Base-by-base conservation (phyloP, 1,284 basidiomycete genomes). In the Apiotrichum brassicae region DNA sequence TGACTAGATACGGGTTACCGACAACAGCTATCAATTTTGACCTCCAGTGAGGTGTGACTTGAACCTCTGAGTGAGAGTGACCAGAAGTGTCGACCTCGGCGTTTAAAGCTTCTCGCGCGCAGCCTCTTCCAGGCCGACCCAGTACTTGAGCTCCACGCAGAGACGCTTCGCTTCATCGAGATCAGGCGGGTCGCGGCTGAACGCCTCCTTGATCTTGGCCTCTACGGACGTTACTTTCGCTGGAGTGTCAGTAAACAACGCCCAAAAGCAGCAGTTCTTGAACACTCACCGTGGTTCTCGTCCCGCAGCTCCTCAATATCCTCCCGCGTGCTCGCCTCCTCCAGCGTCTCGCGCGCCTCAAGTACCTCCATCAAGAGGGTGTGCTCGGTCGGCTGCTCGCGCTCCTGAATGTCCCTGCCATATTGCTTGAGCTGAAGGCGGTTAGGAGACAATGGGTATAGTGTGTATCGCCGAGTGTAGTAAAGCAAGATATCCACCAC, bases 331-430 rank as follows among this genome's bases (percentile, higher is more conserved):
- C 66, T 54, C 1, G 87, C 82, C 30, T 81, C 80, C 53, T 91
- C 88, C 23, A 97, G 78, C 36, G 78, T 77, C 71, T 94, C 90
- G 39, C 87, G 74, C n/a, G 78, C 79, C 59, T 89, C 84, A 79
- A 95, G 83, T 38, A 94, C 81, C 60, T 87, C 81, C 68, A 79
- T 78, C 52, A 95, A 78, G 42, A 95, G 79, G 41, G 76, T 79
- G 28, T 81, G 74, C 65, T 94, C 86, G 7, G 85, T 81, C 24
- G 86, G 68, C 46, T 82, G 79, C 59, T 95, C 91, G n/a, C 75
- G 76, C 71, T 94, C 91, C 3, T 76, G 76, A 25, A 83, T 76
- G 9, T 77, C 76, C 30, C 80, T 57, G 7, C 83, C 82, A 57
- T 87, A 79, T 45, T 76, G 76, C 24, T 77, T 73, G 13, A 94